Percentiles rank a stretch among this genome's conserved stretches.
Evolutionary conservation across 257 asterid species (phyloP).

Genomic region (Jaltomata sinuosa): DNA sequence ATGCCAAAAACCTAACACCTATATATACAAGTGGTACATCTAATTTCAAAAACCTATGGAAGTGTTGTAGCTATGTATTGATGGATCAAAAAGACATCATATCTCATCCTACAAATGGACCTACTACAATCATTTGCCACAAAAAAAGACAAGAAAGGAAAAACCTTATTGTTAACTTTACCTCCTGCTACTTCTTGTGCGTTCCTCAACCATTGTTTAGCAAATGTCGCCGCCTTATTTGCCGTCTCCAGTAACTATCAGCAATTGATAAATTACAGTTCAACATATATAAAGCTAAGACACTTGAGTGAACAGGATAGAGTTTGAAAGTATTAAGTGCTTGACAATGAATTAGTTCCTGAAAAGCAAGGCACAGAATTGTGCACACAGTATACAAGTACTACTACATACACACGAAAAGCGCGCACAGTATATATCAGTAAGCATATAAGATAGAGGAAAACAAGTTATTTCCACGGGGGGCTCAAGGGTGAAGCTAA

Average conservation of each 20-base stretch:
- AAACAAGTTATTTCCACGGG: neutral
- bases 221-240: conserved; percentile 51
- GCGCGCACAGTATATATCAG: neutral
- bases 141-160: neutral
- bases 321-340: neutral
- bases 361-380: neutral
- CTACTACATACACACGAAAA: neutral
- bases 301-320: neutral
- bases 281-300: neutral
- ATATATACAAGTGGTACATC: neutral
- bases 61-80: neutral
- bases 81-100: neutral
- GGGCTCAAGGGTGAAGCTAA: too few relatives aligned
- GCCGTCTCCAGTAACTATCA: conserved; percentile 69
- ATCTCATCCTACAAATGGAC: neutral
- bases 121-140: neutral
- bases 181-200: conserved; percentile 94
- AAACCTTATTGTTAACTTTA: neutral
- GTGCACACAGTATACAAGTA: neutral
- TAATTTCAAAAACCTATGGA: neutral
- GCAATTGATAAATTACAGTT: conserved; percentile 12
- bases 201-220: conserved; percentile 61
- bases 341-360: neutral
- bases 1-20: neutral
- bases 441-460: neutral